Evolutionary conservation across 257 asterid genomes (phyloP).

Genomic region (Solanum rostratum): DNA sequence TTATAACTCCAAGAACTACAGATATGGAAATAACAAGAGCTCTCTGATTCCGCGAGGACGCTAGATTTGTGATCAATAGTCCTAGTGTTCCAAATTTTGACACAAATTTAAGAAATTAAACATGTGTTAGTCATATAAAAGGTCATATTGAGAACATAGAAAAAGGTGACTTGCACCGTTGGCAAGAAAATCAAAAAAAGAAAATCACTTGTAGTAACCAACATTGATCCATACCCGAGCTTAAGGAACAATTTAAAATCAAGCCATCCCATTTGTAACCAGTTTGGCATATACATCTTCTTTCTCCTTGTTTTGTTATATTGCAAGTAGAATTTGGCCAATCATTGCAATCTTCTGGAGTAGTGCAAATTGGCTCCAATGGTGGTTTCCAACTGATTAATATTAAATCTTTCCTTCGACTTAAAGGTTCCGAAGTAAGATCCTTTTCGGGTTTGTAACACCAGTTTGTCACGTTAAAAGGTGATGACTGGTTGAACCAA

Average conservation of each 20-base stretch:
- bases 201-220: not conserved
- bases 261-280: constrained; percentile 11
- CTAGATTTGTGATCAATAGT: not conserved
- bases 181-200: not conserved
- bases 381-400: constrained; percentile 9
- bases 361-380: constrained; percentile 14
- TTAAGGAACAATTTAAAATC: constrained; percentile 9
- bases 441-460: not conserved
- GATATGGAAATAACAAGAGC: not conserved
- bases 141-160: not conserved
- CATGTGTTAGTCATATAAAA: not conserved
- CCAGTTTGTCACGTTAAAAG: constrained; percentile 4
- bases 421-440: not conserved
- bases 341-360: constrained; percentile 2
- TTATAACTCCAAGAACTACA: constrained; percentile 7
- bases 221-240: constrained; percentile 4
- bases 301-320: not conserved
- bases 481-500: constrained; percentile 2
- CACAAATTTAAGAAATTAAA: not conserved
- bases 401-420: not conserved
- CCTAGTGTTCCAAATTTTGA: not conserved
- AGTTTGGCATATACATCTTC: constrained; percentile 15
- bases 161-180: not conserved
- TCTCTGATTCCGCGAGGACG: not conserved
- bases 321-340: constrained; percentile 20